Conservation (phyloP, 768 basidiomycete genomes). For the Symmetrospora coprosmae region DNA sequence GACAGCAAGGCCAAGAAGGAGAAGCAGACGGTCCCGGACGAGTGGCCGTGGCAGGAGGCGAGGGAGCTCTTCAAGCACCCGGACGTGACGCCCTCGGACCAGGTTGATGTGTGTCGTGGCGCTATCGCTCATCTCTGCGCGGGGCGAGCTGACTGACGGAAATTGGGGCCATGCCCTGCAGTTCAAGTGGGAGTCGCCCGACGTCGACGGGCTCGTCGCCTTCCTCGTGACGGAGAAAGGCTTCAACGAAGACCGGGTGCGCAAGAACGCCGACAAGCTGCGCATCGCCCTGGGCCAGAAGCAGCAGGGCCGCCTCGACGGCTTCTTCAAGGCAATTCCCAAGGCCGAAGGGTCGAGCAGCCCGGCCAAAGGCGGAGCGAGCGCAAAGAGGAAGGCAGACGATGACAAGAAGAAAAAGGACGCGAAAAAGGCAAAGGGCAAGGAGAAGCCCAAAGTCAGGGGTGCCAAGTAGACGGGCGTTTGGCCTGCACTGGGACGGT, state of each 20-base stretch:
- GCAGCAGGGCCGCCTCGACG: constrained; percentile 94
- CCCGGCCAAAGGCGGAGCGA: constrained; percentile 19
- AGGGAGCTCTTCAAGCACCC: constrained; percentile 79
- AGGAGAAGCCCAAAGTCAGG: constrained; percentile 15
- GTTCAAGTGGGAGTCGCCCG: constrained; percentile 89
- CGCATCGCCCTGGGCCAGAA: constrained; percentile 71
- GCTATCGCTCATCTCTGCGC: neutral
- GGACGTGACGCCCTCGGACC: constrained; percentile 69
- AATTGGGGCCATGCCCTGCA: constrained; percentile 35
- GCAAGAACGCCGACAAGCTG: constrained; percentile 87
- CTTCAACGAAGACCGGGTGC: constrained; percentile 93
- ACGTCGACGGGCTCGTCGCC: constrained; percentile 80
- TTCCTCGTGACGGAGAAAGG: constrained; percentile 91
- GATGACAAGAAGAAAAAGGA: constrained; percentile 34
- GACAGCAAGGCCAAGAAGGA: constrained; percentile 51
- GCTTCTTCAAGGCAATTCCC: constrained; percentile 55
- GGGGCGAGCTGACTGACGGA: neutral
- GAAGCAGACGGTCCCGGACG: constrained; percentile 65
- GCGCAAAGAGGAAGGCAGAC: constrained; percentile 21
- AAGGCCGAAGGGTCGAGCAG: constrained; percentile 5
- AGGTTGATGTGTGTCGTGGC: constrained; percentile 54
- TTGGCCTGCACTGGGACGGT: no score
- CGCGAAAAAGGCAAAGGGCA: constrained; percentile 36
- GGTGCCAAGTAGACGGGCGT: neutral
- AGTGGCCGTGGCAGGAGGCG: constrained; percentile 95